phyloP scores from a whole-genome alignment of 768 basidiomycete genomes.

The Pilatotrama ljubarskyi region DNA sequence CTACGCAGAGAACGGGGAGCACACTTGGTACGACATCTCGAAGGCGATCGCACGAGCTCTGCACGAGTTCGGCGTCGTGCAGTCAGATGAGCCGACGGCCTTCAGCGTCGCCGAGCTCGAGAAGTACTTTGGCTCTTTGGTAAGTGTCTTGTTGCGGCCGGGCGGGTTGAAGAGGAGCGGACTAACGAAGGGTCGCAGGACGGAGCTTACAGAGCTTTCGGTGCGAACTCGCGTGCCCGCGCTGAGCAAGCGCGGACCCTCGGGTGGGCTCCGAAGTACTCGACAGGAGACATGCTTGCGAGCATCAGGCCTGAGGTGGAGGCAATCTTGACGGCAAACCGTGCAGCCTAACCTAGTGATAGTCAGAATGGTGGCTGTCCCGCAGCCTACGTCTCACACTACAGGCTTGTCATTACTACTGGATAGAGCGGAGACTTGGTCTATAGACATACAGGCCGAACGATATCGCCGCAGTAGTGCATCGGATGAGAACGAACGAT shows the following conservation, averaged over 20 bases:
- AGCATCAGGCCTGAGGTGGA: slow-evolving; percentile 45
- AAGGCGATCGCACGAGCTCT: slow-evolving; percentile 37
- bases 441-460: too few species aligned
- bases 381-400: too few species aligned
- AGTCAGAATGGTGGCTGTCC: too few species aligned
- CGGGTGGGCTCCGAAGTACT: slow-evolving; percentile 48
- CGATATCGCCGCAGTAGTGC: too few species aligned
- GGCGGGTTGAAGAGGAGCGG: background rate
- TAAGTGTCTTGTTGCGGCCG: background rate
- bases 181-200: background rate
- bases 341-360: too few species aligned
- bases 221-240: slow-evolving; percentile 25
- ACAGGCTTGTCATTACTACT: too few species aligned
- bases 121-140: slow-evolving; percentile 19
- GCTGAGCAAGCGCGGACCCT: slow-evolving; percentile 37
- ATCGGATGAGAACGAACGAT: too few species aligned
- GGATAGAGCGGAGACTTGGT: too few species aligned
- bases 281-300: slow-evolving; percentile 41
- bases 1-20: slow-evolving; percentile 32
- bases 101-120: slow-evolving; percentile 47
- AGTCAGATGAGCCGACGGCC: slow-evolving; percentile 38
- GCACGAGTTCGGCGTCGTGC: slow-evolving; percentile 27
- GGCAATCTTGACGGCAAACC: too few species aligned
- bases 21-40: slow-evolving; percentile 33
- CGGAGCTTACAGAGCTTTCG: slow-evolving; percentile 12